A percentile compares a stretch with the other conserved stretches of the same genome.
Conservation (phyloP, 192 early-diverging fungal species). For the Backusella morwellensis region DNA sequence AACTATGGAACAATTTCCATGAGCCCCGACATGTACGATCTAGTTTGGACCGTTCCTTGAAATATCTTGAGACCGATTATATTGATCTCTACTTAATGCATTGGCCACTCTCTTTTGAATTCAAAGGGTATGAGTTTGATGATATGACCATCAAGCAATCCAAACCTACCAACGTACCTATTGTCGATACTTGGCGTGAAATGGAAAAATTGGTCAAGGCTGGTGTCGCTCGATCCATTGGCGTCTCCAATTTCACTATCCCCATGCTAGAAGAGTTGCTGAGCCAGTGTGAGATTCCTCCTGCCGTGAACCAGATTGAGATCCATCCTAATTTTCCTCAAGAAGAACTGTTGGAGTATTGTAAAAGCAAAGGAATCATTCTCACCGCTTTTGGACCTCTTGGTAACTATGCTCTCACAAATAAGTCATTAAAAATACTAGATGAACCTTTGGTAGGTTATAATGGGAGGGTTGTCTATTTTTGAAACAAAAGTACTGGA, state of each 20-base stretch:
- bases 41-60: constrained; percentile 62
- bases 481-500: background rate
- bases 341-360: constrained; percentile 59
- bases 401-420: constrained; percentile 36
- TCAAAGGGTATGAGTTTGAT: constrained; percentile 27
- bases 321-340: constrained; percentile 56
- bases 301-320: constrained; percentile 66
- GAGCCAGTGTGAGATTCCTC: constrained; percentile 55
- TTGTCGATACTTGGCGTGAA: constrained; percentile 65
- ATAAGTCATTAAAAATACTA: background rate
- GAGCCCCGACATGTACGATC: constrained; percentile 57
- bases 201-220: constrained; percentile 70
- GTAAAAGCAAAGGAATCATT: constrained; percentile 53
- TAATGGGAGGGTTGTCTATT: background rate
- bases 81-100: constrained; percentile 85
- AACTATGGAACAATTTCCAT: constrained; percentile 48
- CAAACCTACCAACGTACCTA: constrained; percentile 36
- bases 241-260: constrained; percentile 74
- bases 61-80: constrained; percentile 70
- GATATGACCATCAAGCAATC: constrained; percentile 24
- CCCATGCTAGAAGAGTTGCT: constrained; percentile 61
- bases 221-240: constrained; percentile 66
- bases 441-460: constrained; percentile 7
- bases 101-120: constrained; percentile 71
- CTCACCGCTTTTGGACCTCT: constrained; percentile 77